A percentile compares a stretch with the other conserved stretches of the same genome.
Conservation (phyloP, 129 eudicot species). For the Rutidosis leptorrhynchoides region DNA sequence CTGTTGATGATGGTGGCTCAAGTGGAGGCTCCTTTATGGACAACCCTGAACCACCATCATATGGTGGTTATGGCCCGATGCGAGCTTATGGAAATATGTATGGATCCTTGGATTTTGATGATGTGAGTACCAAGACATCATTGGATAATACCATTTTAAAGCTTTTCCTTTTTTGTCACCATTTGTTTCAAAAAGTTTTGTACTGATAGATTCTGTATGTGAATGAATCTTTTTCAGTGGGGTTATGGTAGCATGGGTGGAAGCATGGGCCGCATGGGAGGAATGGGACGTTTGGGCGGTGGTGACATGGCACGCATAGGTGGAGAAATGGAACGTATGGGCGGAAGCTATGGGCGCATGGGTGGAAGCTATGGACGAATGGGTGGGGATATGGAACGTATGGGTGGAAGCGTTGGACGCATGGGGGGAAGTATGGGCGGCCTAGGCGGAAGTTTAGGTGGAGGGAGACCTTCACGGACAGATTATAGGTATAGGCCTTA, state of each 20-base stretch:
- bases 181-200: background rate
- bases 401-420: conserved; percentile 37
- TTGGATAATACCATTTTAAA: background rate
- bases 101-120: conserved; percentile 81
- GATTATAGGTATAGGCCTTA: conserved; percentile 91
- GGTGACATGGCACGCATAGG: conserved; percentile 19
- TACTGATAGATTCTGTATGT: background rate
- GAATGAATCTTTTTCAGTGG: conserved; percentile 54
- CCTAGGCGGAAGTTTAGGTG: conserved; percentile 39
- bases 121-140: conserved; percentile 50
- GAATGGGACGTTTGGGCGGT: conserved; percentile 24
- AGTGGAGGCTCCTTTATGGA: conserved; percentile 62
- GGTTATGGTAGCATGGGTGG: conserved; percentile 62
- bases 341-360: conserved; percentile 25
- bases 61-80: conserved; percentile 78
- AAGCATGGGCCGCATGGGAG: conserved; percentile 39
- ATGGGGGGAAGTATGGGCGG: conserved; percentile 38
- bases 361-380: conserved; percentile 28
- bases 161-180: background rate
- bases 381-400: conserved; percentile 40
- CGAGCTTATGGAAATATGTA: conserved; percentile 88
- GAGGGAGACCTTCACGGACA: conserved; percentile 65
- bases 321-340: conserved; percentile 32
- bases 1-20: conserved; percentile 86
- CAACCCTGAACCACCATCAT: conserved; percentile 48